Conservation (phyloP, 2,329 filamentous ascomycete genomes). For the Claviceps digitariae region DNA sequence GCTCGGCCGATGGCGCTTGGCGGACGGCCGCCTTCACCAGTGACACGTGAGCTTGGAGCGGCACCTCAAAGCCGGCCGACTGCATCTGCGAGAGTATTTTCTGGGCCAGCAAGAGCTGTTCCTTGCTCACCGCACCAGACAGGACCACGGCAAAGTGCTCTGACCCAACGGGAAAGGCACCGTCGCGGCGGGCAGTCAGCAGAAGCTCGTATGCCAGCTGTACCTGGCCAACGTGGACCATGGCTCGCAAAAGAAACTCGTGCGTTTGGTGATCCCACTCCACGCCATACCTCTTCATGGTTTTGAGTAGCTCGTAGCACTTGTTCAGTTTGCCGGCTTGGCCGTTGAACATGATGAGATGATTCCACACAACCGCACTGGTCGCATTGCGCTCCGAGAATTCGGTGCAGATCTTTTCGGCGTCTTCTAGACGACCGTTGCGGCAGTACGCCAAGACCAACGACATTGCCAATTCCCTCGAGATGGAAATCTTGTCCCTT, state of each 20-base stretch:
- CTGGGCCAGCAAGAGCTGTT: slow-evolving; percentile 28
- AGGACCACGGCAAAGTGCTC: slow-evolving; percentile 42
- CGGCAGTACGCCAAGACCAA: slow-evolving; percentile 54
- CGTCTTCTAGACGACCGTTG: slow-evolving; percentile 23
- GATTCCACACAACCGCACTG: slow-evolving; percentile 61
- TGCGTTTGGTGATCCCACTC: slow-evolving; percentile 38
- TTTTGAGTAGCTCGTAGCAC: slow-evolving; percentile 32
- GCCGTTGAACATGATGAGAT: slow-evolving; percentile 57
- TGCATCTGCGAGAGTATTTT: slow-evolving; percentile 30
- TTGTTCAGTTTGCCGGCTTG: slow-evolving; percentile 39
- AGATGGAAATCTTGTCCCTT: slow-evolving; percentile 33
- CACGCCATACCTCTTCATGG: slow-evolving; percentile 34
- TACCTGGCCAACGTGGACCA: slow-evolving; percentile 35
- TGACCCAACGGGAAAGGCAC: slow-evolving; percentile 29
- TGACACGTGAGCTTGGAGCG: slow-evolving; percentile 29
- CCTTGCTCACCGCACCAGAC: slow-evolving; percentile 32
- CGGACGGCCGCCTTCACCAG: slow-evolving; percentile 26
- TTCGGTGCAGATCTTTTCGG: slow-evolving; percentile 28
- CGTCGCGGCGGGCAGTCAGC: slow-evolving; percentile 27
- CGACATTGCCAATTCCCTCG: slow-evolving; percentile 44
- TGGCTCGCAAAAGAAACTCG: slow-evolving; percentile 32
- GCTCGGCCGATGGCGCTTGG: slow-evolving; percentile 11
- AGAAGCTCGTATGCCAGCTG: slow-evolving; percentile 36
- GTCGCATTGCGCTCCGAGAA: slow-evolving; percentile 38
- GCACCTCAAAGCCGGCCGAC: slow-evolving; percentile 25